Base-by-base conservation (phyloP, 1,284 basidiomycete genomes). In the Tilletia setariae region DNA sequence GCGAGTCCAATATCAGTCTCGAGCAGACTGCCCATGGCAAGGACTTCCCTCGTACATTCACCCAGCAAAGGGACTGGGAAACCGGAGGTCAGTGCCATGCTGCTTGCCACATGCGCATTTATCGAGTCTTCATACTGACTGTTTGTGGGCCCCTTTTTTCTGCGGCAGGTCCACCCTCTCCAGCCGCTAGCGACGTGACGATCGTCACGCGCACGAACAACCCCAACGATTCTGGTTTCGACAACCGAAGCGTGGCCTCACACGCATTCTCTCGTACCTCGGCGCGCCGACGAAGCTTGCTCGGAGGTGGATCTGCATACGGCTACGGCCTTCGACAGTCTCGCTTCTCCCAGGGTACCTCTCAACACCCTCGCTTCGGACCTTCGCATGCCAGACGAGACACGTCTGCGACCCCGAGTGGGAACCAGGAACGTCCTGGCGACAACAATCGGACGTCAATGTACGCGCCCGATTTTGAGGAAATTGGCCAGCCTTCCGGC, bases 381-480 rank as follows among this genome's bases (percentile, higher is more conserved):
- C 30, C 53, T 23, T 23, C 56, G 15, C 16, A 25, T 35, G 25
- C 30, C 30, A 19, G 25, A 25, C 53, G 53, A 11, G 56, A 61
- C 28, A 15, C 28, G 28, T 59, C 44, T 15, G 53, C 35, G 51
- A 43, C 21, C 11, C 40, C 44, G 6, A 61, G n/a, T 25, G 64
- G 13, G n/a, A 53, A 25, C 23, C 51, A 53, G 51, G 28, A 49
- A 53, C 28, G 43, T 2, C 47, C n/a, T 16, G 46, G 47, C 16
- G 64, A 70, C 13, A 72, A 70, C 64, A 68, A 70, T 2, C 72
- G 69, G 13, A 67, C 67, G 46, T 74, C 63, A 28, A 71, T 74
- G 43, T 79, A 79, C 64, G 78, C 78, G 1, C 78, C 78, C 15
- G 78, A 79, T 51, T 78, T 79, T 64, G 78, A 79, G 28, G 75